phyloP scores from a whole-genome alignment of 805 yeast species.

The Hemisphaericaspora nanyangensis region DNA sequence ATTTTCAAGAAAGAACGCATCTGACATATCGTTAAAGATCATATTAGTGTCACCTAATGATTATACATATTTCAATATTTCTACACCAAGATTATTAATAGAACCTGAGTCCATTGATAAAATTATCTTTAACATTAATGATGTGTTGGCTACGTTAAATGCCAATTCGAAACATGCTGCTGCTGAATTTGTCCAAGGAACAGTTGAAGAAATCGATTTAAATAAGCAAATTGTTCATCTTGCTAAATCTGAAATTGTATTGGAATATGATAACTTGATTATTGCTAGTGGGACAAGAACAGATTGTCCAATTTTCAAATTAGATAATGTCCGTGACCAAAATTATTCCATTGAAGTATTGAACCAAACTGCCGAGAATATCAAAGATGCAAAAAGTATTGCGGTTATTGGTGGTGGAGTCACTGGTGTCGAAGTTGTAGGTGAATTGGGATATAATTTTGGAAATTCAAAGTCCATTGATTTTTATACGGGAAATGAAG shows the following conservation, averaged over 20 bases:
- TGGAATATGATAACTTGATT: constrained; percentile 28
- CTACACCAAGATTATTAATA: constrained; percentile 30
- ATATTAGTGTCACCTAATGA: constrained; percentile 24
- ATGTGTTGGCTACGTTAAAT: constrained; percentile 14
- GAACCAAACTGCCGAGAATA: constrained; percentile 11
- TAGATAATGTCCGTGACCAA: constrained; percentile 15
- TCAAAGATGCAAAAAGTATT: constrained; percentile 21
- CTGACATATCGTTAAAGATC: constrained; percentile 12
- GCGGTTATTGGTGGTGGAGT: constrained; percentile 40
- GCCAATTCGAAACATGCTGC: constrained; percentile 11
- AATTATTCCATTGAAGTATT: constrained; percentile 13
- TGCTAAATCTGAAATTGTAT: constrained; percentile 4
- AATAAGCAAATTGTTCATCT: constrained; percentile 16
- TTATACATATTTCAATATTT: constrained; percentile 21
- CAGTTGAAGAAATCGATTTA: constrained; percentile 23
- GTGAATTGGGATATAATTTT: constrained; percentile 25
- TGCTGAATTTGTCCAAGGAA: constrained; percentile 20
- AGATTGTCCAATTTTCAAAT: constrained; percentile 21
- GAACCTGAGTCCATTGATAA: constrained; percentile 19
- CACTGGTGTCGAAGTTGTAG: constrained; percentile 37
- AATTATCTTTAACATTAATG: constrained; percentile 15
- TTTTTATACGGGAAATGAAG: constrained; percentile 22
- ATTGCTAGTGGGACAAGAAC: constrained; percentile 32
- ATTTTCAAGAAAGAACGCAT: constrained; percentile 6
- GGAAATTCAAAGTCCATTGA: constrained; percentile 15